These are phyloP conservation scores for Nematocida minor DNA, from an alignment of 371 early-diverging fungal genomes.

Conservation along the genomic window DNA sequence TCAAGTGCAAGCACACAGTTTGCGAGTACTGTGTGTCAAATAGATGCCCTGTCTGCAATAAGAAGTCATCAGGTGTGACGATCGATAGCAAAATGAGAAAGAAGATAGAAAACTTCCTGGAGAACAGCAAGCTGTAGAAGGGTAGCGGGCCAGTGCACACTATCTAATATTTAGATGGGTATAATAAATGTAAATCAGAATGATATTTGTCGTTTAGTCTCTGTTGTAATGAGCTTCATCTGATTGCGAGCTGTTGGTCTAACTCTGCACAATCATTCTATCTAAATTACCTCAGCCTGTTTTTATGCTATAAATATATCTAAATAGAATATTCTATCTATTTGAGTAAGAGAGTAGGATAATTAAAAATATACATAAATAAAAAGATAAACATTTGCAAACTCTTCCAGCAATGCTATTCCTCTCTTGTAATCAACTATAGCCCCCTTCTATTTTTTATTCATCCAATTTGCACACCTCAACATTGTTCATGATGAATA, in stretches of 20 bases:
- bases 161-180: not conserved
- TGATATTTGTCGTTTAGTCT: too few species aligned
- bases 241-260: too few species aligned
- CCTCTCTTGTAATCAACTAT: too few species aligned
- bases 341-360: too few species aligned
- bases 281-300: not conserved
- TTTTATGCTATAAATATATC: not conserved
- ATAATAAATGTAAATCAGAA: too few species aligned
- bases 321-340: too few species aligned
- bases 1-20: constrained; percentile 60
- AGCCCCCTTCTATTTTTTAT: not conserved
- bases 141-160: not conserved
- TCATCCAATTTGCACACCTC: not conserved
- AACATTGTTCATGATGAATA: constrained; percentile 6
- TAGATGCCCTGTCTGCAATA: constrained; percentile 57
- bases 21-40: constrained; percentile 59
- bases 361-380: too few species aligned
- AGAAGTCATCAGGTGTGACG: not conserved
- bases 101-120: constrained; percentile 37
- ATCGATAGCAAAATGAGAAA: constrained; percentile 6
- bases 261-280: too few species aligned
- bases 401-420: too few species aligned
- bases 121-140: constrained; percentile 15
- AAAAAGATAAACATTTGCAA: too few species aligned
- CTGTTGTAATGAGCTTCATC: too few species aligned